Conservation (phyloP, 139 green algal species). For the Micromonas pusilla region DNA sequence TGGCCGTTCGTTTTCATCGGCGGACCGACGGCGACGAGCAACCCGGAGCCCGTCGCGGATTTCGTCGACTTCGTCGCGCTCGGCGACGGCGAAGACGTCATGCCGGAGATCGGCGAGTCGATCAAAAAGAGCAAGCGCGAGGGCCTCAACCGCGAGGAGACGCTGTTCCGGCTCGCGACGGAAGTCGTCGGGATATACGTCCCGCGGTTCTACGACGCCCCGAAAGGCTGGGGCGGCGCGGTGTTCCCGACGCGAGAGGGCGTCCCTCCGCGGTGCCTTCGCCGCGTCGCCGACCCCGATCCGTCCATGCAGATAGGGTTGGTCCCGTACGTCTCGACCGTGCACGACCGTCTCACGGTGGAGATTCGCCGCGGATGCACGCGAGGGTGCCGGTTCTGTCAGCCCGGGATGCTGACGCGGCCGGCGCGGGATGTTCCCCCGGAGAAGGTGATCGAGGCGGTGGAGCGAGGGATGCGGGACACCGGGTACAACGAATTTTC, state of each 20-base stretch:
- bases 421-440: conserved; percentile 62
- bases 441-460: conserved; percentile 55
- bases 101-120: conserved; percentile 57
- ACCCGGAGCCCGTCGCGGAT: conserved; percentile 65
- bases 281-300: conserved; percentile 56
- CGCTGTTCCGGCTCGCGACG: conserved; percentile 47
- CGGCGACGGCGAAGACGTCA: conserved; percentile 49
- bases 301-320: conserved; percentile 62
- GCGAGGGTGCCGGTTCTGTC: conserved; percentile 72
- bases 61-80: conserved; percentile 70
- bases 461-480: conserved; percentile 59
- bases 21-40: conserved; percentile 64
- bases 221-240: conserved; percentile 51
- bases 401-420: conserved; percentile 68
- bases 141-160: conserved; percentile 46
- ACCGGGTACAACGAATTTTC: conserved; percentile 59
- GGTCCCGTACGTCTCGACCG: conserved; percentile 59
- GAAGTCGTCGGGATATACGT: conserved; percentile 64
- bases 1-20: conserved; percentile 58
- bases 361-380: conserved; percentile 69
- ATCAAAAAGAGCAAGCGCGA: conserved; percentile 44
- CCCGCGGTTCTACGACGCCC: conserved; percentile 62
- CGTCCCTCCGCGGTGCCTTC: conserved; percentile 47
- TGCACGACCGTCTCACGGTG: conserved; percentile 64
- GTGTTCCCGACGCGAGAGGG: conserved; percentile 55